Evolutionary conservation across 176 grass and related monocot species (phyloP).

Genomic region (Lolium rigidum): DNA sequence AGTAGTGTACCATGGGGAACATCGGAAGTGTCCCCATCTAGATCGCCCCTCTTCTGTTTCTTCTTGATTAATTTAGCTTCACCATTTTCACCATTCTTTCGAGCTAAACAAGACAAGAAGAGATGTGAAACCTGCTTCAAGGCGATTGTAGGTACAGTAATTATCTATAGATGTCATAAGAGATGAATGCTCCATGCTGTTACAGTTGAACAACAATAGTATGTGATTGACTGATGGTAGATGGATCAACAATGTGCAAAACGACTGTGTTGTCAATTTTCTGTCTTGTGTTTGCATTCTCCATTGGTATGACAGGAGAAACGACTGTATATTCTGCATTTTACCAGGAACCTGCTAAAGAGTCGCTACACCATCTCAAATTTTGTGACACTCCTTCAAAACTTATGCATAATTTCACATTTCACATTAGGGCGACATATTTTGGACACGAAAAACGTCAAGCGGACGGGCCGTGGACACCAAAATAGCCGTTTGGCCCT

Average conservation of each 20-base stretch:
- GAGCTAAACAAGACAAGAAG: conserved; percentile 3
- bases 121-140: conserved; percentile 46
- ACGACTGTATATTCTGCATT: neutral
- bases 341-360: neutral
- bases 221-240: conserved; percentile 22
- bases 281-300: neutral
- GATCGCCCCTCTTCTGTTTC: conserved; percentile 22
- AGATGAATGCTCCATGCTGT: conserved; percentile 27
- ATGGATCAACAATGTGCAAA: conserved; percentile 32
- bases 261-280: conserved; percentile 11
- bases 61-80: conserved; percentile 38
- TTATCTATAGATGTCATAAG: conserved; percentile 60
- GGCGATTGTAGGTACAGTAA: conserved; percentile 78
- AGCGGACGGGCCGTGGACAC: too few relatives aligned
- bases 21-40: conserved; percentile 38
- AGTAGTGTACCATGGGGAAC: conserved; percentile 43
- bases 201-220: conserved; percentile 37
- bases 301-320: neutral
- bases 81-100: conserved; percentile 44
- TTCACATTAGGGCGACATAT: too few relatives aligned
- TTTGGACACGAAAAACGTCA: too few relatives aligned
- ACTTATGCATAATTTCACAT: too few relatives aligned
- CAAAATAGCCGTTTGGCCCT: too few relatives aligned
- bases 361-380: neutral
- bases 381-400: neutral